These are phyloP conservation scores for Plantago major DNA, from an alignment of 257 asterid species.

Conservation along the genomic window DNA sequence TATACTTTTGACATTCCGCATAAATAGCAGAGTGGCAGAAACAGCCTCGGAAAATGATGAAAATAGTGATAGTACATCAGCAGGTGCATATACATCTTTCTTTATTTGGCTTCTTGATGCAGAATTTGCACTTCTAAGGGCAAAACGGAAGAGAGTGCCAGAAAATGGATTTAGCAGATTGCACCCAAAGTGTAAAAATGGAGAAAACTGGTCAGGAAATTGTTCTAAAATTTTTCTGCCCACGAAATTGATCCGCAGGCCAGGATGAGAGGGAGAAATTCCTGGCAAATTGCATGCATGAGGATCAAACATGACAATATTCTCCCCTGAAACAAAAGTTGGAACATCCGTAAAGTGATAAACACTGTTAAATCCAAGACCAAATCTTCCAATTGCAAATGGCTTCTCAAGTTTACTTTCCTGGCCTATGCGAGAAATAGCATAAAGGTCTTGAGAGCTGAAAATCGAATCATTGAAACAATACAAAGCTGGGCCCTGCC, in stretches of 20 bases:
- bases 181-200: constrained; percentile 91
- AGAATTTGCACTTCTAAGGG: constrained; percentile 66
- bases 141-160: constrained; percentile 94
- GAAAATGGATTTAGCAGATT: constrained; percentile 77
- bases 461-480: constrained; percentile 94
- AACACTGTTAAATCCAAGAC: constrained; percentile 89
- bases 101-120: constrained; percentile 93
- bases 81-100: constrained; percentile 71
- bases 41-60: constrained; percentile 81
- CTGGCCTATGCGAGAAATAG: constrained; percentile 97
- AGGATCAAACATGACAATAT: constrained; percentile 95
- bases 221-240: constrained; percentile 82
- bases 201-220: constrained; percentile 97
- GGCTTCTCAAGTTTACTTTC: constrained; percentile 95
- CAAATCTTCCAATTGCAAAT: constrained; percentile 97
- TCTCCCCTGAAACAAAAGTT: constrained; percentile 93
- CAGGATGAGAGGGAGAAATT: constrained; percentile 93
- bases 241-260: constrained; percentile 76
- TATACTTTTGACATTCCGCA: constrained; percentile 74
- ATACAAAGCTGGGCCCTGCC: constrained; percentile 99
- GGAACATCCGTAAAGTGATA: constrained; percentile 96
- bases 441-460: constrained; percentile 91
- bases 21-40: constrained; percentile 71
- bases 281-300: constrained; percentile 96
- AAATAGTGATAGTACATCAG: constrained; percentile 78